A percentile compares a stretch with the other conserved stretches of the same genome.
Evolutionary conservation across 257 asterid genomes (phyloP).

Genomic region (Ligustrum vulgare): DNA sequence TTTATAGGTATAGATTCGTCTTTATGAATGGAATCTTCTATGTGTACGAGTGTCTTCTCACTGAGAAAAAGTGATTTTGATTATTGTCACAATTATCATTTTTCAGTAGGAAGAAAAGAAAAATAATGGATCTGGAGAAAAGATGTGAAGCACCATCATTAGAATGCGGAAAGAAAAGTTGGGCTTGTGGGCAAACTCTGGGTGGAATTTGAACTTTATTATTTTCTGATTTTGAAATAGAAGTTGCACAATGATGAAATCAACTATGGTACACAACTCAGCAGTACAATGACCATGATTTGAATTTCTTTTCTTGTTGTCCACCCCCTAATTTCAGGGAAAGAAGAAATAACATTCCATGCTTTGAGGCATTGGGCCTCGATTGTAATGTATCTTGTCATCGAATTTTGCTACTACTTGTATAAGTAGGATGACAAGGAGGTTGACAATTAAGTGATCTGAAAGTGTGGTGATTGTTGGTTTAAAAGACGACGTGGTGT

Average conservation of each 20-base stretch:
- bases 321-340: not conserved
- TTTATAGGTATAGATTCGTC: too few relatives aligned
- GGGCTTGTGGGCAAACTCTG: conserved; percentile 26
- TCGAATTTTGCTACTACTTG: too few relatives aligned
- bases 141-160: conserved; percentile 45
- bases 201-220: conserved; percentile 15
- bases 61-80: conserved; percentile 29
- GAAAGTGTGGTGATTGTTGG: too few relatives aligned
- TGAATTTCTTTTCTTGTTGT: too few relatives aligned
- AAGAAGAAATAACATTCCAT: not conserved
- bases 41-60: conserved; percentile 30
- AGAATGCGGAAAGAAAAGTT: conserved; percentile 34
- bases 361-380: not conserved
- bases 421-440: too few relatives aligned
- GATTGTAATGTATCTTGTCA: not conserved
- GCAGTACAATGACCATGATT: too few relatives aligned
- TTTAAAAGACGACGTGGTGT: too few relatives aligned
- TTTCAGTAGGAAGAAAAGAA: conserved; percentile 25
- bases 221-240: not conserved
- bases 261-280: not conserved
- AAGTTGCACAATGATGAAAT: not conserved
- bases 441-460: too few relatives aligned
- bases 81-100: conserved; percentile 32
- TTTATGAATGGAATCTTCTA: conserved; percentile 61
- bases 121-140: conserved; percentile 18